phyloP scores from a whole-genome alignment of 1,139 yeast genomes.

The Taiozyma sp. region DNA sequence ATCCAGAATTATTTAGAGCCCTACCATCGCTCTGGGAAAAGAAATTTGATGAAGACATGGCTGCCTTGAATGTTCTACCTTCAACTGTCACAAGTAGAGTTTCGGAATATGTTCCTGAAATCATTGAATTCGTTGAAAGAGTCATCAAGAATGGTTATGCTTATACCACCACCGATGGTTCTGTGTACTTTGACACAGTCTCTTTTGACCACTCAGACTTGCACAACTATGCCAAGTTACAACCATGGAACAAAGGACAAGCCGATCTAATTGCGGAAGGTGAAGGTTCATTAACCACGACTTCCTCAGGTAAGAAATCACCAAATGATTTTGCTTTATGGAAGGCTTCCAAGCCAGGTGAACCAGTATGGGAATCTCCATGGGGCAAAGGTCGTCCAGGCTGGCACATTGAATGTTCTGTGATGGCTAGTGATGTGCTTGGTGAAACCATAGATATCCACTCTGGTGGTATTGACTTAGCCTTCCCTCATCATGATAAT shows the following conservation, averaged over 20 bases:
- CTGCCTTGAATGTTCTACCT: constrained; percentile 73
- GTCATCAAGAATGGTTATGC: constrained; percentile 82
- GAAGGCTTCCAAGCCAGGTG: constrained; percentile 97
- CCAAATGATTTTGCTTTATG: constrained; percentile 92
- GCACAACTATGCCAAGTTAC: constrained; percentile 91
- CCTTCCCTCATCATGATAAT: constrained; percentile 99
- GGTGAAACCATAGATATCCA: constrained; percentile 90
- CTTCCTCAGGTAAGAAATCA: constrained; percentile 55
- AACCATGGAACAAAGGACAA: constrained; percentile 97
- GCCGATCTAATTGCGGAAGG: constrained; percentile 87
- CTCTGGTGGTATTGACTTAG: constrained; percentile 95
- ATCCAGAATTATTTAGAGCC: constrained; percentile 76
- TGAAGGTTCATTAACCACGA: constrained; percentile 77
- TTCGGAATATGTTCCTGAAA: constrained; percentile 95
- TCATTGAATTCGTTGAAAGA: constrained; percentile 68
- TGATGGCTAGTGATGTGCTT: constrained; percentile 90
- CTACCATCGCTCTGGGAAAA: constrained; percentile 90
- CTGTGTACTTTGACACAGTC: constrained; percentile 90
- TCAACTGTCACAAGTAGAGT: constrained; percentile 90
- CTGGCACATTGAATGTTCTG: constrained; percentile 99
- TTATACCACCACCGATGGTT: constrained; percentile 77
- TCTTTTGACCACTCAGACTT: constrained; percentile 67
- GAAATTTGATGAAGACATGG: constrained; percentile 84
- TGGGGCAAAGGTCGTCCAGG: constrained; percentile 99
- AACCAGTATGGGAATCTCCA: constrained; percentile 91